Evolutionary conservation across 768 basidiomycete species (phyloP).

Genomic region (Psilocybe cubensis): DNA sequence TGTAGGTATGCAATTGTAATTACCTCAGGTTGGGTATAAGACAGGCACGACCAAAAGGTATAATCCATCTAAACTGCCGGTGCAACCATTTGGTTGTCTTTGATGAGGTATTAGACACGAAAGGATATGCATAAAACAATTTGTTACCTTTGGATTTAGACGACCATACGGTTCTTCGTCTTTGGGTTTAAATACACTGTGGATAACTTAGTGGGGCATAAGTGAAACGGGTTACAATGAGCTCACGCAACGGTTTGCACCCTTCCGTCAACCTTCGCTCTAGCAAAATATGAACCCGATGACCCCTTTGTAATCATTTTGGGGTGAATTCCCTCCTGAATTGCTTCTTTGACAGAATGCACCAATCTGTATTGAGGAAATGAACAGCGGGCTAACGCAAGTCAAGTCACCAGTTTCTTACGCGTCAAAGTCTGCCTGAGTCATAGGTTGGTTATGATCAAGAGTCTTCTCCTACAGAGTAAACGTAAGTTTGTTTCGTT

Average conservation of each 20-base stretch:
- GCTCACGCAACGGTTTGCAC: conserved; percentile 83
- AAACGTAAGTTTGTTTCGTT: neutral
- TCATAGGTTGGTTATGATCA: conserved; percentile 80
- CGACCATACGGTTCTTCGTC: conserved; percentile 90
- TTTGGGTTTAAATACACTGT: conserved; percentile 90
- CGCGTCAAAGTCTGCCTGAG: conserved; percentile 71
- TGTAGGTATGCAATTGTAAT: conserved; percentile 5
- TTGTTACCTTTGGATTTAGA: conserved; percentile 78
- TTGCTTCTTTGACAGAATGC: conserved; percentile 68
- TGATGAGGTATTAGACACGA: neutral
- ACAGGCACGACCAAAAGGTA: conserved; percentile 88
- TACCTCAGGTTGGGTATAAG: conserved; percentile 89
- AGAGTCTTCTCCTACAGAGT: conserved; percentile 68
- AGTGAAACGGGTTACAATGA: neutral
- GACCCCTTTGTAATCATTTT: conserved; percentile 92
- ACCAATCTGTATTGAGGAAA: conserved; percentile 47
- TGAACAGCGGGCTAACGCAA: conserved; percentile 1
- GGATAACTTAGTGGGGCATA: neutral
- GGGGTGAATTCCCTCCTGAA: conserved; percentile 80
- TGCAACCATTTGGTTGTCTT: conserved; percentile 92
- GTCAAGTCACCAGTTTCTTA: conserved; percentile 35
- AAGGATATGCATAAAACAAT: neutral
- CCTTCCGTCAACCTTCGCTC: conserved; percentile 74
- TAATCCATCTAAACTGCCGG: conserved; percentile 86
- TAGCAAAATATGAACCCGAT: conserved; percentile 91